A percentile compares a stretch with the other conserved stretches of the same genome.
These are phyloP conservation scores for Kalmanozyma brasiliensis DNA, from an alignment of 1,284 basidiomycete genomes.

Conservation along the genomic window DNA sequence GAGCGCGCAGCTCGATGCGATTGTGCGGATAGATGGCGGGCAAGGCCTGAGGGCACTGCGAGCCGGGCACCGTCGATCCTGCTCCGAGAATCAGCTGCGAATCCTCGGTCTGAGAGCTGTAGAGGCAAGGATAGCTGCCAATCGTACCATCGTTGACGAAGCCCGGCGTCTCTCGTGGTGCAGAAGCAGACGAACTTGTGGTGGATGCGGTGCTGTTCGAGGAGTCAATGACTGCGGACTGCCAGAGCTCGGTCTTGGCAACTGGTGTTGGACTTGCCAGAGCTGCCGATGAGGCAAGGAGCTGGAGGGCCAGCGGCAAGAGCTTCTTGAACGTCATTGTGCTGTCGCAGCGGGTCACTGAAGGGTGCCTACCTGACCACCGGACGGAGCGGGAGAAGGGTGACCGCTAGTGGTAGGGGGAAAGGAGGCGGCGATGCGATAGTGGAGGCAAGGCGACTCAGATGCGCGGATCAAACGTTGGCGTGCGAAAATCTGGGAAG, in stretches of 20 bases:
- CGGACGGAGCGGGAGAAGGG: neutral
- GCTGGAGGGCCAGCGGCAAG: slow-evolving; percentile 37
- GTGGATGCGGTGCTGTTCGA: slow-evolving; percentile 10
- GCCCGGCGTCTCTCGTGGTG: slow-evolving; percentile 43
- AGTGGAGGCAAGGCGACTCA: slow-evolving; percentile 10
- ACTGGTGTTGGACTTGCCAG: slow-evolving; percentile 24
- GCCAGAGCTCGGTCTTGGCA: slow-evolving; percentile 6
- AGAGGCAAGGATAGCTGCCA: slow-evolving; percentile 49
- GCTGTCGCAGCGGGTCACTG: neutral
- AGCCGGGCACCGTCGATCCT: slow-evolving; percentile 31
- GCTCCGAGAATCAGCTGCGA: slow-evolving; percentile 35
- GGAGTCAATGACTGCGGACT: slow-evolving; percentile 5
- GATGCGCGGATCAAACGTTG: neutral
- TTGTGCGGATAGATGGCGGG: slow-evolving; percentile 58
- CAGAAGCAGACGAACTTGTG: slow-evolving; percentile 12
- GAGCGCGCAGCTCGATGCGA: slow-evolving; percentile 49
- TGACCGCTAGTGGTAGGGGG: slow-evolving; percentile 4
- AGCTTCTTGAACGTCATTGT: slow-evolving; percentile 26
- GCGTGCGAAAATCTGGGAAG: slow-evolving; percentile 11
- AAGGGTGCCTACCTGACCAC: neutral
- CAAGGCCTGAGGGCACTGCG: slow-evolving; percentile 32
- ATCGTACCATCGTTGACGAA: slow-evolving; percentile 62
- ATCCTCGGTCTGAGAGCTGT: slow-evolving; percentile 29
- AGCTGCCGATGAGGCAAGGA: slow-evolving; percentile 22
- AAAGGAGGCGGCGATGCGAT: neutral